These are phyloP conservation scores for Tulasnella sp. DNA, from an alignment of 768 basidiomycete genomes.

Conservation along the genomic window DNA sequence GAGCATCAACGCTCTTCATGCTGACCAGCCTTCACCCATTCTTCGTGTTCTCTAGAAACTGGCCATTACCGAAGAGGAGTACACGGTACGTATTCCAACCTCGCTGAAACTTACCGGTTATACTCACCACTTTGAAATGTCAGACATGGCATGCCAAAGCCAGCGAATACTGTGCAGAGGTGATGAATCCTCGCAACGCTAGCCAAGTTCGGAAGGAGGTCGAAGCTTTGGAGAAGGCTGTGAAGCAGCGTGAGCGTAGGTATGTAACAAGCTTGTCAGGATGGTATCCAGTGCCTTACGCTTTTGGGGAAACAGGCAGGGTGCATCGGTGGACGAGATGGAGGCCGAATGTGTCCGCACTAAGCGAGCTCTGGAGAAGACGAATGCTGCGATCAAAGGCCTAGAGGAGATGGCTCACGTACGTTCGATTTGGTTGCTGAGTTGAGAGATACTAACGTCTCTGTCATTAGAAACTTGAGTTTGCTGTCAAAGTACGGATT, in stretches of 20 bases:
- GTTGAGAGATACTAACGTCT: background rate
- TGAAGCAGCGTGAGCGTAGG: constrained; percentile 61
- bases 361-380: constrained; percentile 49
- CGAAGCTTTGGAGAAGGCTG: constrained; percentile 52
- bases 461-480: constrained; percentile 49
- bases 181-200: constrained; percentile 50
- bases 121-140: background rate
- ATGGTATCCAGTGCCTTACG: background rate
- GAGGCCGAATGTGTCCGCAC: constrained; percentile 60
- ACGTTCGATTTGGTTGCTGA: background rate
- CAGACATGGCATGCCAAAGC: constrained; percentile 64
- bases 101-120: background rate
- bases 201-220: constrained; percentile 53
- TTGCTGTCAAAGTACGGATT: constrained; percentile 58
- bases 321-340: constrained; percentile 71
- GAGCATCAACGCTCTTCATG: background rate
- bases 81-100: constrained; percentile 38
- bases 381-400: constrained; percentile 53
- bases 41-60: background rate
- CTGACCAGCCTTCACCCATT: background rate
- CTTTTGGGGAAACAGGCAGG: constrained; percentile 45
- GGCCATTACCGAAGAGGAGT: constrained; percentile 43
- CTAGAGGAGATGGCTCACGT: constrained; percentile 63
- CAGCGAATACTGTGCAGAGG: constrained; percentile 48
- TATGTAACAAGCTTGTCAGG: constrained; percentile 28